Conservation (phyloP, 345 rosid genomes). For the Hypericum perforatum region DNA sequence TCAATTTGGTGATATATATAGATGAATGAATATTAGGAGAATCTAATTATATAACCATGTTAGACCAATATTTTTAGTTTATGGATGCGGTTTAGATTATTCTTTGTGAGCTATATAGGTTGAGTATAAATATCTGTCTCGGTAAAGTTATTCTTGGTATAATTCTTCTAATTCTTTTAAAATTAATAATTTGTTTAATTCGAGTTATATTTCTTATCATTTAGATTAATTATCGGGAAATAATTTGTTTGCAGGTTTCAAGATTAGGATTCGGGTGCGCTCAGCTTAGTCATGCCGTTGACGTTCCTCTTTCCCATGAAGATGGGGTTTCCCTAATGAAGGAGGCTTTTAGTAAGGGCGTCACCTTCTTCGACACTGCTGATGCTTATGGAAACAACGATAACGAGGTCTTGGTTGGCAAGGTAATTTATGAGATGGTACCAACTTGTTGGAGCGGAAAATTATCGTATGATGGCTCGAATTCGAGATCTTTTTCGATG, state of each 20-base stretch:
- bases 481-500: background rate
- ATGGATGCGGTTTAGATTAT: too few relatives aligned
- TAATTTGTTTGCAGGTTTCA: slow-evolving; percentile 24
- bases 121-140: too few relatives aligned
- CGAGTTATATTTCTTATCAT: too few relatives aligned
- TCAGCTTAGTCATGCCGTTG: slow-evolving; percentile 30
- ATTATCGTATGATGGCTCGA: background rate
- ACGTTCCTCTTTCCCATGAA: slow-evolving; percentile 39
- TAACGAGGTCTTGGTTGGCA: slow-evolving; percentile 42
- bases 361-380: slow-evolving; percentile 41
- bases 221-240: background rate
- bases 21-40: background rate
- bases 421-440: slow-evolving; percentile 12
- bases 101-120: too few relatives aligned
- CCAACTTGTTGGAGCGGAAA: background rate
- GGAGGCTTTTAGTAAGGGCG: slow-evolving; percentile 31
- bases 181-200: too few relatives aligned
- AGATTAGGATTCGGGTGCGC: slow-evolving; percentile 44
- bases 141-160: too few relatives aligned
- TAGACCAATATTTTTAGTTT: too few relatives aligned
- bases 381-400: slow-evolving; percentile 28
- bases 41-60: background rate
- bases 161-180: background rate
- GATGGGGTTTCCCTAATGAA: slow-evolving; percentile 31
- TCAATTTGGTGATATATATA: background rate